phyloP scores from a whole-genome alignment of 306 rosid species.

The Castanea sativa region DNA sequence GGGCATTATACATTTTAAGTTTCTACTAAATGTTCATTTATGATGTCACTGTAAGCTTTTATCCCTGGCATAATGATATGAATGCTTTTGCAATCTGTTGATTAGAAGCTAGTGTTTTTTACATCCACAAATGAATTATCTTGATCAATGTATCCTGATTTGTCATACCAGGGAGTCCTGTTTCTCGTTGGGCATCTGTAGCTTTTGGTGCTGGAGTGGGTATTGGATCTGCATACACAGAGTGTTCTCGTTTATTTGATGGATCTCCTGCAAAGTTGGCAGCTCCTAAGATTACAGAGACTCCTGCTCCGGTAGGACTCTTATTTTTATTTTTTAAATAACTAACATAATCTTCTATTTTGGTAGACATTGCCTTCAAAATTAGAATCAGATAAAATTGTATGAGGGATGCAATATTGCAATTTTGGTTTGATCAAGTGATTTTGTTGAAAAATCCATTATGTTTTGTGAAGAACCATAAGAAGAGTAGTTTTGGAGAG shows the following conservation, averaged over 20 bases:
- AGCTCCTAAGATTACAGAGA: slow-evolving; percentile 31
- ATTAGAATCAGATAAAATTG: background rate
- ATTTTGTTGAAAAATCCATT: background rate
- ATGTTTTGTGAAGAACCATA: background rate
- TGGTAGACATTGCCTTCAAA: background rate
- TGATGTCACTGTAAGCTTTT: background rate
- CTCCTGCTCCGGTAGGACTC: slow-evolving; percentile 40
- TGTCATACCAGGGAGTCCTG: slow-evolving; percentile 66
- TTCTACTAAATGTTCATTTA: background rate
- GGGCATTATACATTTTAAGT: background rate
- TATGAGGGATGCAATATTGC: background rate
- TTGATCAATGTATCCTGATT: background rate
- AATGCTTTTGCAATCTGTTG: background rate
- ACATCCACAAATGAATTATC: background rate
- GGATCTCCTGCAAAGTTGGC: slow-evolving; percentile 52
- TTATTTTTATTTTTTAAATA: background rate
- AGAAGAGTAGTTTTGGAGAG: background rate
- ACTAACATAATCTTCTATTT: background rate
- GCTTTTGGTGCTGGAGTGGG: slow-evolving; percentile 93
- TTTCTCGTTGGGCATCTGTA: slow-evolving; percentile 83
- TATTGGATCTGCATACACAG: slow-evolving; percentile 79
- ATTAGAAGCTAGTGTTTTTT: background rate
- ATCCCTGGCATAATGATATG: background rate
- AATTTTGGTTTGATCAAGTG: background rate
- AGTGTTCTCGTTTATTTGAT: slow-evolving; percentile 61